Conservation (phyloP, 305 asterid species). For the Fraxinus sp. region DNA sequence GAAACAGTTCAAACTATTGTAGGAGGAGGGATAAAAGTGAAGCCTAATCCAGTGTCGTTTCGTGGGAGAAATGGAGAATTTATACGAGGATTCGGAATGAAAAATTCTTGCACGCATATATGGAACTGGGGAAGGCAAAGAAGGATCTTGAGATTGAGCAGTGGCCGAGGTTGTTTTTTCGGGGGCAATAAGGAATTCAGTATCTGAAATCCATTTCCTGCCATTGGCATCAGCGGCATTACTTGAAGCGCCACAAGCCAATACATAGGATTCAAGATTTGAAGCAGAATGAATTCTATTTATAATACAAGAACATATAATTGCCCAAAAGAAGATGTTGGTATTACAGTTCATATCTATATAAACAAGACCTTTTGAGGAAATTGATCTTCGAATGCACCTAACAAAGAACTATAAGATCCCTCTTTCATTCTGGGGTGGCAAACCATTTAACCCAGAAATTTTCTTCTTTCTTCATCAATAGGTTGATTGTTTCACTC, state of each 20-base stretch:
- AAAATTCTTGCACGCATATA: conserved; percentile 22
- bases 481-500: neutral
- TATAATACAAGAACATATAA: conserved; percentile 26
- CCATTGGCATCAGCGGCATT: conserved; percentile 19
- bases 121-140: conserved; percentile 14
- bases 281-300: conserved; percentile 21
- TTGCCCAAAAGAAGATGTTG: conserved; percentile 21
- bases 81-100: conserved; percentile 21
- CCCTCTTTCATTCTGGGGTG: neutral
- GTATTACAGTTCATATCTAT: conserved; percentile 25
- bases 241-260: conserved; percentile 52
- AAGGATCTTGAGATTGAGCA: conserved; percentile 18
- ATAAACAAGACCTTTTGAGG: neutral
- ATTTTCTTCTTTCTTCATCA: neutral
- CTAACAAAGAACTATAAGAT: neutral
- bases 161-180: neutral
- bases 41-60: conserved; percentile 24
- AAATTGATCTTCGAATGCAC: neutral
- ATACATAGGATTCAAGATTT: conserved; percentile 34
- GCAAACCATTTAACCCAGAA: neutral
- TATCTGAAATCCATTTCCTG: conserved; percentile 22
- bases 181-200: conserved; percentile 7
- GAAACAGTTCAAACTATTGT: conserved; percentile 18
- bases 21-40: conserved; percentile 24
- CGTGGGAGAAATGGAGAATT: conserved; percentile 24